Percentiles rank a stretch among this genome's conserved stretches.
Evolutionary conservation across 371 early-diverging fungal species (phyloP).

Genomic region (Mortierella sp.): DNA sequence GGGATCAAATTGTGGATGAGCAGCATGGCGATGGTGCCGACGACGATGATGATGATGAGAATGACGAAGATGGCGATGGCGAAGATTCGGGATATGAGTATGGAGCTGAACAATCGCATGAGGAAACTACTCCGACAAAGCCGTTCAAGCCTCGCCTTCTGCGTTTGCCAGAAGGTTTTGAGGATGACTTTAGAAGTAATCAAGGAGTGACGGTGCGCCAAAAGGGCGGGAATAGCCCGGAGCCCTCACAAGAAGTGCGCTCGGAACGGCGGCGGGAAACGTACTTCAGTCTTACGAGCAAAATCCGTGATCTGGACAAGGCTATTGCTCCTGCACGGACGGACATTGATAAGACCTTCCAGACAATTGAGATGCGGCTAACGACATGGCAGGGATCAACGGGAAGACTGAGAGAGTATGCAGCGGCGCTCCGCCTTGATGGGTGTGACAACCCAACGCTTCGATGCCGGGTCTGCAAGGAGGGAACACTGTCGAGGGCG

Average conservation of each 20-base stretch:
- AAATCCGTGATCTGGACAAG: neutral
- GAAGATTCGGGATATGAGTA: no score
- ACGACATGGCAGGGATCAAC: constrained; percentile 21
- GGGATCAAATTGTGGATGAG: neutral
- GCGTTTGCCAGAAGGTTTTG: neutral
- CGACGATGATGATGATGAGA: neutral
- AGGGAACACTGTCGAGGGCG: constrained; percentile 36
- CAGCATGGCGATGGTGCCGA: neutral
- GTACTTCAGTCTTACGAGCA: neutral
- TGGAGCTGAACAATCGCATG: no score
- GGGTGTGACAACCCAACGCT: constrained; percentile 29
- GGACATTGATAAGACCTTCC: neutral
- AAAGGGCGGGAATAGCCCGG: no score
- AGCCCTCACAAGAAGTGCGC: no score
- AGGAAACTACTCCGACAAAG: neutral
- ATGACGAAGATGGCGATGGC: neutral
- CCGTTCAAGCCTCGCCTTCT: neutral
- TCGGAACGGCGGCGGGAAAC: no score
- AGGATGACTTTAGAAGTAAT: neutral
- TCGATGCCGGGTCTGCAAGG: constrained; percentile 44
- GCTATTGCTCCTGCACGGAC: neutral
- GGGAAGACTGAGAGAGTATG: constrained; percentile 14
- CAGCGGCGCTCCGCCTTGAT: constrained; percentile 6
- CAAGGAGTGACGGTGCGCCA: no score
- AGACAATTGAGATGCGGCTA: constrained; percentile 11